Evolutionary conservation across 176 grass and related monocot genomes (phyloP).

Genomic region (Rhipidocladum racemiflorum): DNA sequence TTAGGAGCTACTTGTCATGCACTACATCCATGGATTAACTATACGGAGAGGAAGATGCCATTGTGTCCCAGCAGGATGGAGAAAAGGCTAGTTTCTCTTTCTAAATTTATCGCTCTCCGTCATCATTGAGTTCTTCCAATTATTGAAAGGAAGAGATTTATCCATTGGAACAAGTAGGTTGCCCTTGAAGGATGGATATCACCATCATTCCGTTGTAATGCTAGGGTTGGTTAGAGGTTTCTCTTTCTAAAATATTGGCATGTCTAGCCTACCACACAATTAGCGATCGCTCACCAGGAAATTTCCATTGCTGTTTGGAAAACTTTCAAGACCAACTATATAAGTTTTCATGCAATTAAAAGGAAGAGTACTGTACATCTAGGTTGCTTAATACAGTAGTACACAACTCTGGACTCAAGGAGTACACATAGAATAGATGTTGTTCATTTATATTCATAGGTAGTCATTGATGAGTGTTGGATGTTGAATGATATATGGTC

Average conservation of each 20-base stretch:
- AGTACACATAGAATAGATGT: not conserved
- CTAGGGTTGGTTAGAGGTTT: conserved; percentile 33
- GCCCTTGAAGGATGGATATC: conserved; percentile 14
- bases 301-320: conserved; percentile 17
- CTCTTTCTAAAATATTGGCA: conserved; percentile 24
- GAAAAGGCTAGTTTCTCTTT: conserved; percentile 41
- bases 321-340: conserved; percentile 1
- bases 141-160: conserved; percentile 26
- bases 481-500: not conserved
- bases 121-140: conserved; percentile 39
- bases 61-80: conserved; percentile 22
- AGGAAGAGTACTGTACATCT: not conserved
- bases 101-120: conserved; percentile 30
- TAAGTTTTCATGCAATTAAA: conserved; percentile 28
- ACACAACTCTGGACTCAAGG: not conserved
- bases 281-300: conserved; percentile 9
- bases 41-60: conserved; percentile 35
- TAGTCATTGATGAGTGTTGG: not conserved
- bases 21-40: conserved; percentile 27
- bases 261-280: conserved; percentile 21
- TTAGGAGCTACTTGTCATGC: conserved; percentile 47
- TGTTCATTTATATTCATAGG: conserved; percentile 23
- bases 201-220: conserved; percentile 18
- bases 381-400: conserved; percentile 19
- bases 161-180: conserved; percentile 34